Base-by-base conservation (phyloP, 768 basidiomycete species). In the Pluteus cervinus region DNA sequence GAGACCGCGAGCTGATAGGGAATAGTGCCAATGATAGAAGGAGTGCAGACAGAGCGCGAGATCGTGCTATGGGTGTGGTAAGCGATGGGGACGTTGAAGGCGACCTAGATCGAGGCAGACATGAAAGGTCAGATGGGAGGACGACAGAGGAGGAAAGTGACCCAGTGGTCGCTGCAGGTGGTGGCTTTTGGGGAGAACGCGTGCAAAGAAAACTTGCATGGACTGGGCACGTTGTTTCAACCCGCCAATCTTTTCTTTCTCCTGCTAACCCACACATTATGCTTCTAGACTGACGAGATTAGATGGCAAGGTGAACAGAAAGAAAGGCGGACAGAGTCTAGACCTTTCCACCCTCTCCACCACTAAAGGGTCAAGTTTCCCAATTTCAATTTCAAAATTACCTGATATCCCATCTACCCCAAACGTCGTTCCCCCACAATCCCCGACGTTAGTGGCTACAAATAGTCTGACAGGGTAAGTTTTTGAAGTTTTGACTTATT, bases 61-160 rank as follows among this genome's bases (percentile, higher is more conserved):
- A 51, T 7, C 39, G 50, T 18, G 53, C 54, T 8, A 33, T 53
- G 5, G 47, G 54, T 21, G 44, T 58, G 5, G 53, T 51, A 8
- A 72, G 70, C 42, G 70, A 71, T 39, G 69, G 66, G 3, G 69
- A 70, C 26, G 56, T 55, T n/a, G 12, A 60, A 60, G 24, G 54
- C 17, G 42, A 48, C 33, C n/a, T 12, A 5, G 26, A 29, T 16
- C 26, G 34, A 7, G 22, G 31, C 7, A 21, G 33, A 17, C 34
- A 38, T 10, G 26, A 35, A 2, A 42, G 53, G 29, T 59, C 57
- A 15, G 65, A 68, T 38, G 61, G 59, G 7, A 45, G 57, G 4
- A 61, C 61, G 10, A 69, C 68, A 4, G 69, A 70, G 44, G 71
- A 73, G 23, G 71, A 73, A 48, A 68, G 69, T 28, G 69, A 68